These are phyloP conservation scores for Orychophragmus violaceus DNA, from an alignment of 345 rosid species.

Conservation along the genomic window DNA sequence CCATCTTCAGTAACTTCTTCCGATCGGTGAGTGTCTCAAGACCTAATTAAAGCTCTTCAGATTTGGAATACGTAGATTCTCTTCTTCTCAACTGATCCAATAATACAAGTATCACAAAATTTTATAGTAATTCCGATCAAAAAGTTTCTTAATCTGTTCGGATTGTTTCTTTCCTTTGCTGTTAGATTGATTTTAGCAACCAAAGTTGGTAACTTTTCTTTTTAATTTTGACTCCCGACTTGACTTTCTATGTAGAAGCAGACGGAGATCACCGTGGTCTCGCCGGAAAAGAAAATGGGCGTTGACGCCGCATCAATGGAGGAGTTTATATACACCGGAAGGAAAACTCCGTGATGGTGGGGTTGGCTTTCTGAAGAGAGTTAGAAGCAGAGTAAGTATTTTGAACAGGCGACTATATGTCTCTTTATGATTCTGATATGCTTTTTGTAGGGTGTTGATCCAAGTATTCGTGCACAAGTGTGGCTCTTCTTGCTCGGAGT, in stretches of 20 bases:
- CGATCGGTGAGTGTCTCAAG: slow-evolving; percentile 63
- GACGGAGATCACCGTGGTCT: slow-evolving; percentile 93
- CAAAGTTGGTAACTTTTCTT: slow-evolving; percentile 1
- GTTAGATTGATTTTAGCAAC: background rate
- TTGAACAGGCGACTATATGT: background rate
- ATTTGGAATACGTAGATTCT: slow-evolving; percentile 5
- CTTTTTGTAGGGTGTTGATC: slow-evolving; percentile 77
- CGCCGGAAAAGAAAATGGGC: slow-evolving; percentile 75
- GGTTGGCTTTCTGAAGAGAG: slow-evolving; percentile 75
- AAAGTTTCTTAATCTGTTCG: background rate
- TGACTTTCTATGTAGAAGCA: slow-evolving; percentile 36
- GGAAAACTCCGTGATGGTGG: slow-evolving; percentile 84
- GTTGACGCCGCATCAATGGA: slow-evolving; percentile 80
- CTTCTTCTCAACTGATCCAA: background rate
- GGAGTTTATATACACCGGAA: slow-evolving; percentile 63
- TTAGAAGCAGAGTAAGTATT: slow-evolving; percentile 82
- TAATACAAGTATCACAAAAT: background rate
- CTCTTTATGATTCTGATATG: background rate
- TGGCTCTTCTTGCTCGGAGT: slow-evolving; percentile 99
- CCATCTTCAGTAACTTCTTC: slow-evolving; percentile 74
- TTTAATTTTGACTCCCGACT: background rate
- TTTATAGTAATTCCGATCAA: background rate
- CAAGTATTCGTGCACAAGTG: slow-evolving; percentile 78
- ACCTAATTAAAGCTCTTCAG: background rate
- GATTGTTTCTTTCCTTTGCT: background rate